Percentiles rank a stretch among this genome's conserved stretches.
Conservation (phyloP, 805 yeast genomes). For the Wickerhamiella kurtzmanii region DNA sequence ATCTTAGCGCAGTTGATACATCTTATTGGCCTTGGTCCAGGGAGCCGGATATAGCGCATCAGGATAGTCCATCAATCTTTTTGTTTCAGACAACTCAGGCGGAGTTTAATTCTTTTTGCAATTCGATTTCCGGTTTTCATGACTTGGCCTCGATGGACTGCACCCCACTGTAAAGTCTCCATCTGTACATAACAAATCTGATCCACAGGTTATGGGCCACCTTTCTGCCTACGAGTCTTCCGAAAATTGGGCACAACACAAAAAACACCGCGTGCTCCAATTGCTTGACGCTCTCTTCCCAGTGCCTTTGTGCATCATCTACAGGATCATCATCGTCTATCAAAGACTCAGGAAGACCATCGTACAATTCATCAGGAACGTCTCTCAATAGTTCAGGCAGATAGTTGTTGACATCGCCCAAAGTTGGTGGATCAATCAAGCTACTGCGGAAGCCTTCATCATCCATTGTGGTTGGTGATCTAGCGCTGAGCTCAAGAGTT, state of each 20-base stretch:
- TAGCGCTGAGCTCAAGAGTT: constrained; percentile 3
- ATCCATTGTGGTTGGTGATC: constrained; percentile 3
- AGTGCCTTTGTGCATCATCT: constrained; percentile 49
- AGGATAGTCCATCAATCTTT: no score
- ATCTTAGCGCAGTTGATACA: no score
- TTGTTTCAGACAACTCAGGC: no score
- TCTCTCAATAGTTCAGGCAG: background rate
- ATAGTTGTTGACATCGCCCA: background rate
- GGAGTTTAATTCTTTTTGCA: no score
- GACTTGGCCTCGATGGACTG: background rate
- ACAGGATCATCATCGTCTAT: constrained; percentile 12
- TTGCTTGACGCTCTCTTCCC: constrained; percentile 58
- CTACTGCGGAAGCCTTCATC: background rate
- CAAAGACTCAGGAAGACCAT: constrained; percentile 12
- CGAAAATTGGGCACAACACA: constrained; percentile 50
- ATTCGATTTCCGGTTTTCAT: no score
- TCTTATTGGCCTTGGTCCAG: no score
- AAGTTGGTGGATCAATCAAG: background rate
- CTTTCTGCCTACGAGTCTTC: constrained; percentile 54
- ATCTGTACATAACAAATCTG: constrained; percentile 15
- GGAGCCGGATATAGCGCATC: no score
- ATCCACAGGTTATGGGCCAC: constrained; percentile 28
- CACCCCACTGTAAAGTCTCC: constrained; percentile 4
- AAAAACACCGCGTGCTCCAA: constrained; percentile 39
- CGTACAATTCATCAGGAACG: background rate